phyloP scores from a whole-genome alignment of 371 early-diverging fungal species.

The Thermomucor indicae-seudaticae region DNA sequence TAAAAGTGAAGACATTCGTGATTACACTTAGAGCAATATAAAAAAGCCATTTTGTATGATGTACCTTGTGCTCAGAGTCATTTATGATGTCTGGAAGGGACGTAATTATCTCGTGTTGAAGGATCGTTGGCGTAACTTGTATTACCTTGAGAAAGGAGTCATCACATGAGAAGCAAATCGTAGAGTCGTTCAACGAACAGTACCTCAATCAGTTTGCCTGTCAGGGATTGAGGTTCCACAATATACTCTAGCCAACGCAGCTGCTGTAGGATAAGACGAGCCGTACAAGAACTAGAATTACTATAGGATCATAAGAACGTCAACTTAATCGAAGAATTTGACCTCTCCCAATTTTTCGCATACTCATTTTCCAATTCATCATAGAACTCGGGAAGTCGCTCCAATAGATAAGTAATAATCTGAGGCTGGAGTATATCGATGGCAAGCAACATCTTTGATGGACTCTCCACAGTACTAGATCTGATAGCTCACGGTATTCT shows the following conservation, averaged over 20 bases:
- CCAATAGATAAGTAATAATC: slow-evolving; percentile 57
- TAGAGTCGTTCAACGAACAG: not conserved
- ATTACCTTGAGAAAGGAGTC: slow-evolving; percentile 41
- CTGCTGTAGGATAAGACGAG: slow-evolving; percentile 70
- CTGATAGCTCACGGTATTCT: too few relatives aligned
- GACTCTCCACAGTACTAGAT: slow-evolving; percentile 43
- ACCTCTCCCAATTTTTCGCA: not conserved
- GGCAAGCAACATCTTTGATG: slow-evolving; percentile 57
- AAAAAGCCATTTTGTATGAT: not conserved
- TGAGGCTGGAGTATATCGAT: slow-evolving; percentile 61
- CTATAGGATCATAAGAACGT: slow-evolving; percentile 8
- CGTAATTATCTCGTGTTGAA: slow-evolving; percentile 75
- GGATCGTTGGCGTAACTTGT: slow-evolving; percentile 54
- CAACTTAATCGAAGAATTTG: not conserved
- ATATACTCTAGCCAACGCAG: slow-evolving; percentile 78
- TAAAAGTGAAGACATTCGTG: slow-evolving; percentile 7
- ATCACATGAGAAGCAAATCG: not conserved
- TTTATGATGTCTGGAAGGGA: slow-evolving; percentile 74
- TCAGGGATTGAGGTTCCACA: slow-evolving; percentile 55
- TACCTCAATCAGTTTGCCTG: slow-evolving; percentile 70
- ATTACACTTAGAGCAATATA: not conserved
- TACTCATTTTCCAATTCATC: slow-evolving; percentile 54
- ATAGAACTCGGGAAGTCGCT: slow-evolving; percentile 63
- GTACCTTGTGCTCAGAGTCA: slow-evolving; percentile 70
- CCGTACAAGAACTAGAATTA: slow-evolving; percentile 48